Evolutionary conservation across 2,329 filamentous ascomycete species (phyloP).

Genomic region (Ophiostoma sp.): DNA sequence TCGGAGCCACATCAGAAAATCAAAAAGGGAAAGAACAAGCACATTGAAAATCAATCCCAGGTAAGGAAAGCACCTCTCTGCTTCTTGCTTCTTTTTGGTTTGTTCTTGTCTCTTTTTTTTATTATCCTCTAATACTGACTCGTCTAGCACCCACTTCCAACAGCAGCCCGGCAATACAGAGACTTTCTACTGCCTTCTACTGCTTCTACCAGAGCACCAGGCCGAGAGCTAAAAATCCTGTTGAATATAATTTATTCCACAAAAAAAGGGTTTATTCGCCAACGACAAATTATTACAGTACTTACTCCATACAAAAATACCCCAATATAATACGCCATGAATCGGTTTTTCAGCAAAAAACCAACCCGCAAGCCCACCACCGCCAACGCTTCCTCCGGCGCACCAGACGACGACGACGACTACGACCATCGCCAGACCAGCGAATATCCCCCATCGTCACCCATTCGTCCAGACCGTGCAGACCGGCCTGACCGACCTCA

Average conservation of each 20-base stretch:
- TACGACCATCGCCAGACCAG: conserved; percentile 31
- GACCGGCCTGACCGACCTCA: not conserved
- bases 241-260: not conserved
- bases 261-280: conserved; percentile 11
- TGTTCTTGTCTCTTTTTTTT: not conserved
- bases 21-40: not conserved
- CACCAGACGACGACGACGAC: conserved; percentile 36
- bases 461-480: not conserved
- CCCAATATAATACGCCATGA: conserved; percentile 38
- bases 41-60: not conserved
- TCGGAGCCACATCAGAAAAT: not conserved
- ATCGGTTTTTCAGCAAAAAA: conserved; percentile 48
- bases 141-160: conserved; percentile 4
- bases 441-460: not conserved
- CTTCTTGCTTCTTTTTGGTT: not conserved
- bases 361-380: conserved; percentile 43
- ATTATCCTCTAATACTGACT: not conserved
- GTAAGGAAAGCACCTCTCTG: not conserved
- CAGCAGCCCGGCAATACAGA: not conserved
- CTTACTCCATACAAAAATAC: conserved; percentile 17
- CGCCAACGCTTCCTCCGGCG: conserved; percentile 32
- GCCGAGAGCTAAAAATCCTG: not conserved
- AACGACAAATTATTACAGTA: not conserved
- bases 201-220: not conserved
- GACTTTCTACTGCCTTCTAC: not conserved